These are phyloP conservation scores for Scutellaria barbata DNA, from an alignment of 257 asterid species.

Conservation along the genomic window DNA sequence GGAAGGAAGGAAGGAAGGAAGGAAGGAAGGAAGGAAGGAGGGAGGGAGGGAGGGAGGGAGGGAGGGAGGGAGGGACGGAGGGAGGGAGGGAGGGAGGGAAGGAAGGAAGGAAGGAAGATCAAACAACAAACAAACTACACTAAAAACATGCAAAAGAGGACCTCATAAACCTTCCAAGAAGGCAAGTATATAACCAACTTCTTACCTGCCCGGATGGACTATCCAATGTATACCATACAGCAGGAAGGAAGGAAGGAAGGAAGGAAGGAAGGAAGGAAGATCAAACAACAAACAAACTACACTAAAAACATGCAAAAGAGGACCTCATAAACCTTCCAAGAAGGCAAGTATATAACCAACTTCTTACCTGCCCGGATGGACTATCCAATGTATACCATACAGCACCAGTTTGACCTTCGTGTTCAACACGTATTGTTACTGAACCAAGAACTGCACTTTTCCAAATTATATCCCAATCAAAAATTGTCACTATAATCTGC, in stretches of 20 bases:
- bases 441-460: conserved; percentile 99
- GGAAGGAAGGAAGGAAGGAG: too few species aligned
- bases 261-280: too few species aligned
- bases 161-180: conserved; percentile 23
- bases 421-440: conserved; percentile 68
- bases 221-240: conserved; percentile 85
- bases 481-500: conserved; percentile 92
- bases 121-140: neutral
- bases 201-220: conserved; percentile 95
- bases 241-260: too few species aligned
- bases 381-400: conserved; percentile 89
- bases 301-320: conserved; percentile 22
- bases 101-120: too few species aligned
- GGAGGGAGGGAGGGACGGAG: too few species aligned
- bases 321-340: conserved; percentile 19
- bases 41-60: too few species aligned
- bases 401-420: conserved; percentile 87
- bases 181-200: conserved; percentile 13
- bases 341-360: conserved; percentile 15
- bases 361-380: conserved; percentile 88
- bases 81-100: too few species aligned
- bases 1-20: too few species aligned
- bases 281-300: neutral
- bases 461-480: conserved; percentile 99
- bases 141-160: conserved; percentile 22